These are phyloP conservation scores for Pulicaria dysenterica DNA, from an alignment of 129 eudicot species.

Conservation along the genomic window DNA sequence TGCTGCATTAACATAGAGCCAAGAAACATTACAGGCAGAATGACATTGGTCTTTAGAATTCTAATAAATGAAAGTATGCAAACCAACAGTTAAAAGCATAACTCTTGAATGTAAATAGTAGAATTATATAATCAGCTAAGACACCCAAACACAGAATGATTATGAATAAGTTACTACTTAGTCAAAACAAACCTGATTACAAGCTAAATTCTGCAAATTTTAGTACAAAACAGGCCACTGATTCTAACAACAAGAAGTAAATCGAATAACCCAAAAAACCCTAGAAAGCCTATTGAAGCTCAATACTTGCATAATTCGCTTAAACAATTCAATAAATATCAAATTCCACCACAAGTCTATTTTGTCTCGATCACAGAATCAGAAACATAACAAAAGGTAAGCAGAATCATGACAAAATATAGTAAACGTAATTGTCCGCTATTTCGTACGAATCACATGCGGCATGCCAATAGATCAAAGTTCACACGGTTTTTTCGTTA, in stretches of 20 bases:
- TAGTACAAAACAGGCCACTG: not conserved
- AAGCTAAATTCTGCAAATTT: conserved; percentile 1
- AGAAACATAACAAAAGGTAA: not conserved
- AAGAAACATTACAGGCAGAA: not conserved
- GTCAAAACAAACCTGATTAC: conserved; percentile 11
- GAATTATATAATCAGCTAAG: not conserved
- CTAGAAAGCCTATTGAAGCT: conserved; percentile 1
- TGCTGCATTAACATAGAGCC: not conserved
- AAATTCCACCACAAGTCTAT: conserved; percentile 16
- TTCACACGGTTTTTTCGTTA: not conserved
- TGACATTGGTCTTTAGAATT: not conserved
- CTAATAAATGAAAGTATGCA: too few relatives aligned
- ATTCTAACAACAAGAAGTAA: conserved; percentile 2
- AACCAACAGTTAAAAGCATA: too few relatives aligned
- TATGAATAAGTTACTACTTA: conserved; percentile 13
- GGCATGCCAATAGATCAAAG: not conserved
- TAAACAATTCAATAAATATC: conserved; percentile 20
- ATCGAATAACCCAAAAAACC: conserved; percentile 21
- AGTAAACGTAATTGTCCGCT: not conserved
- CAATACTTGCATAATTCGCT: conserved; percentile 10
- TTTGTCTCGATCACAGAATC: conserved; percentile 7
- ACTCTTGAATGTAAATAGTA: too few relatives aligned
- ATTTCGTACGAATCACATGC: not conserved
- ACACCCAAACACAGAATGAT: not conserved
- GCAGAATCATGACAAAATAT: not conserved